Percentiles rank a stretch among this genome's conserved stretches.
These are phyloP conservation scores for Fusarium coicis DNA, from an alignment of 2,329 filamentous ascomycete species.

Conservation along the genomic window DNA sequence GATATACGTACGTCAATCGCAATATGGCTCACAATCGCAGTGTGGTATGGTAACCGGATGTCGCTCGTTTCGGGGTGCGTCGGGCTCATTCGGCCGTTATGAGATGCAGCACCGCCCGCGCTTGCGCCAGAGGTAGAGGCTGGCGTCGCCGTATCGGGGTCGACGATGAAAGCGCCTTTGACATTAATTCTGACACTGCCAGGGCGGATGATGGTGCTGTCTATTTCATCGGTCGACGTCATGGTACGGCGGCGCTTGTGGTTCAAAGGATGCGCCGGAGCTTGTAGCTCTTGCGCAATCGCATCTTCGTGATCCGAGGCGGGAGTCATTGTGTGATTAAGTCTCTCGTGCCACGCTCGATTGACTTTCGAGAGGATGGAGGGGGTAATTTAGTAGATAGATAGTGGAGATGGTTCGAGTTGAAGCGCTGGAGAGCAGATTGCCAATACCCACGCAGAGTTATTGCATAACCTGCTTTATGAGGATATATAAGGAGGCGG, in stretches of 20 bases:
- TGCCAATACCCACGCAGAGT: neutral
- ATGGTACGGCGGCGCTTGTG: conserved; percentile 46
- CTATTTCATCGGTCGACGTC: conserved; percentile 67
- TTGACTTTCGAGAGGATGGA: conserved; percentile 4
- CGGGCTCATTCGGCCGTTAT: conserved; percentile 59
- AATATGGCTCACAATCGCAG: conserved; percentile 93
- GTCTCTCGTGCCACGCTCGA: conserved; percentile 7
- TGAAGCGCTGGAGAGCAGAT: conserved; percentile 23
- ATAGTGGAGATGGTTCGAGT: conserved; percentile 26
- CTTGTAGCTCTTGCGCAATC: conserved; percentile 22
- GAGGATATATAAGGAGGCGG: neutral
- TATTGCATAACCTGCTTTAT: neutral
- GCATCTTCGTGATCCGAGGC: conserved; percentile 41
- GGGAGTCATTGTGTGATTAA: conserved; percentile 36
- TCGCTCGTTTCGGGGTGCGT: conserved; percentile 81
- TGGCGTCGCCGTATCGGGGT: conserved; percentile 74
- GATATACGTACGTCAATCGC: conserved; percentile 83
- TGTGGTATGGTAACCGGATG: conserved; percentile 96
- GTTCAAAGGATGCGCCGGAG: conserved; percentile 16
- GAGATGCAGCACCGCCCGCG: conserved; percentile 28
- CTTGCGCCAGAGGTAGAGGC: conserved; percentile 49
- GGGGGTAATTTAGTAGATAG: conserved; percentile 1
- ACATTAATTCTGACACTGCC: conserved; percentile 94
- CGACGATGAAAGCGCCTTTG: conserved; percentile 94
- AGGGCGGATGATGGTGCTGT: conserved; percentile 69